phyloP scores from a whole-genome alignment of 495 filamentous ascomycete species.

The Aspergillus campestris region DNA sequence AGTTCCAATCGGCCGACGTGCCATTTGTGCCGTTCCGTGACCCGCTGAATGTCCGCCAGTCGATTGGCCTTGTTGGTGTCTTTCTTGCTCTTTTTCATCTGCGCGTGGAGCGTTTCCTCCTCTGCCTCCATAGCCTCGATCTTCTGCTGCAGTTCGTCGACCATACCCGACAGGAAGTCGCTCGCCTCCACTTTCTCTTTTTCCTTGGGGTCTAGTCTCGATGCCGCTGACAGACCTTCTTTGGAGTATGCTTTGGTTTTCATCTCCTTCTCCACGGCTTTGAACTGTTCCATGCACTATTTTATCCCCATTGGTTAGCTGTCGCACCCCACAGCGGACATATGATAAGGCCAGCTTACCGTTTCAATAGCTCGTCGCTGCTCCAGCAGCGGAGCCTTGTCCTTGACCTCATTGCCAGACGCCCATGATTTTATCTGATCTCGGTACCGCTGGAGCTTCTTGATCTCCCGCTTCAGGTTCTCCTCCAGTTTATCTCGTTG shows the following conservation, averaged over 20 bases:
- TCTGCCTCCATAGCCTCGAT: slow-evolving; percentile 91
- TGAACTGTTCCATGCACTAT: slow-evolving; percentile 99
- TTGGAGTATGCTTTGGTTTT: slow-evolving; percentile 99
- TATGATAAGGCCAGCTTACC: slow-evolving; percentile 38
- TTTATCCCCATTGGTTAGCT: slow-evolving; percentile 22
- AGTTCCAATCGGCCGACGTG: slow-evolving; percentile 90
- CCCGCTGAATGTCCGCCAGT: slow-evolving; percentile 71
- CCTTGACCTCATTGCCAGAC: slow-evolving; percentile 94
- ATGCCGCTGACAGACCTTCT: slow-evolving; percentile 82
- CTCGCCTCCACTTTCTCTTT: slow-evolving; percentile 80
- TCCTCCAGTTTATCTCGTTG: slow-evolving; percentile 98
- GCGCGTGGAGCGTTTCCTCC: slow-evolving; percentile 74
- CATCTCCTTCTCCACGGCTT: slow-evolving; percentile 99
- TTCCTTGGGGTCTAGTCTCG: slow-evolving; percentile 90
- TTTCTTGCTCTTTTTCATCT: slow-evolving; percentile 89
- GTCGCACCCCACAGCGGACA: neutral
- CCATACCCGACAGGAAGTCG: slow-evolving; percentile 77
- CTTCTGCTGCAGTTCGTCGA: slow-evolving; percentile 89
- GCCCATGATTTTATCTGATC: slow-evolving; percentile 99
- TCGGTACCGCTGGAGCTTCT: slow-evolving; percentile 93
- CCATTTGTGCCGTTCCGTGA: slow-evolving; percentile 92
- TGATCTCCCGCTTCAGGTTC: slow-evolving; percentile 96
- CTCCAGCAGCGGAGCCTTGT: slow-evolving; percentile 90
- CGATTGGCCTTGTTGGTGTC: slow-evolving; percentile 75
- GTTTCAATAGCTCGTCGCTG: slow-evolving; percentile 93